Evolutionary conservation across 2,329 filamentous ascomycete species (phyloP).

Genomic region (Ophiostoma triangulosporum): DNA sequence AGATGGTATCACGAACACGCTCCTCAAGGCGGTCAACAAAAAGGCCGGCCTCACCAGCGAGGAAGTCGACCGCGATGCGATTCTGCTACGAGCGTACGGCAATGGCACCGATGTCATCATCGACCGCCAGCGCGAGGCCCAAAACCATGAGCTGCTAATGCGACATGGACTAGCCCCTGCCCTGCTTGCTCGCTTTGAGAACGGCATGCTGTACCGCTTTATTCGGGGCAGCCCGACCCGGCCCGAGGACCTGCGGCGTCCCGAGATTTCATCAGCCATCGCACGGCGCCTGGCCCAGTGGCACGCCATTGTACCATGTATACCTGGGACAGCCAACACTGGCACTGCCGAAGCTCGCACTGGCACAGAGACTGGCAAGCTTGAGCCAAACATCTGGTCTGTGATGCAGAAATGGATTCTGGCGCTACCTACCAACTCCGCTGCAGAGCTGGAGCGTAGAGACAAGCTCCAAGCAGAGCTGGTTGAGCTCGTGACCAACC

Average conservation of each 20-base stretch:
- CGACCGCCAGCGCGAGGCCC: slow-evolving; percentile 73
- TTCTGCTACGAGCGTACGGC: slow-evolving; percentile 86
- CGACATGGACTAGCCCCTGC: slow-evolving; percentile 70
- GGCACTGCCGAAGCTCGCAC: background rate
- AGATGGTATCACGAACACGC: slow-evolving; percentile 94
- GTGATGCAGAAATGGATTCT: slow-evolving; percentile 93
- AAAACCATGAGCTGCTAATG: slow-evolving; percentile 77
- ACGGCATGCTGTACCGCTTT: slow-evolving; percentile 90
- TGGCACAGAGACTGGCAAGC: slow-evolving; percentile 24
- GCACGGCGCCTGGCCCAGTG: slow-evolving; percentile 79
- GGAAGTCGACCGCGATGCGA: slow-evolving; percentile 68
- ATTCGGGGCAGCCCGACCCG: slow-evolving; percentile 69
- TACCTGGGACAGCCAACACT: slow-evolving; percentile 19
- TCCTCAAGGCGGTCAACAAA: slow-evolving; percentile 64
- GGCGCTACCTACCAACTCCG: slow-evolving; percentile 62
- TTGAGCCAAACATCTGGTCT: slow-evolving; percentile 81
- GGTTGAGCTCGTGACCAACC: slow-evolving; percentile 50
- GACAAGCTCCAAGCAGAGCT: slow-evolving; percentile 61
- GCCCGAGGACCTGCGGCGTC: slow-evolving; percentile 64
- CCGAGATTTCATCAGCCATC: slow-evolving; percentile 67
- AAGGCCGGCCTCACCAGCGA: slow-evolving; percentile 55
- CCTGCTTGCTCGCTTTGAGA: slow-evolving; percentile 82
- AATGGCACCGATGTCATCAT: slow-evolving; percentile 90
- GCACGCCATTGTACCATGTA: slow-evolving; percentile 63
- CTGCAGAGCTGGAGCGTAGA: slow-evolving; percentile 54